Percentiles rank a stretch among this genome's conserved stretches.
These are phyloP conservation scores for Blastomyces parvus DNA, from an alignment of 2,329 filamentous ascomycete genomes.

Conservation along the genomic window DNA sequence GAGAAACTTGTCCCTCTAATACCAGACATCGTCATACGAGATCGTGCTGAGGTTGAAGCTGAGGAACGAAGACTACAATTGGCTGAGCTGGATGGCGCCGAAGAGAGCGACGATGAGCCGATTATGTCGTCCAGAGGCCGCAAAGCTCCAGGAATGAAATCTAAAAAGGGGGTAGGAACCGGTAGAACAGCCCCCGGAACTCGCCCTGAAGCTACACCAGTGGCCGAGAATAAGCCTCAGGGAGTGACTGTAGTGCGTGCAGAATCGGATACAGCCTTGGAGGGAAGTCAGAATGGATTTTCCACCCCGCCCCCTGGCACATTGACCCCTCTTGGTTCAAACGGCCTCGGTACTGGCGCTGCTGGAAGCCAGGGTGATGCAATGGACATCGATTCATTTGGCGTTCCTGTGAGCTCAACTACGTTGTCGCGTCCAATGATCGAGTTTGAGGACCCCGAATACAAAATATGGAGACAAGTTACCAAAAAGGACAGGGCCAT, in stretches of 20 bases:
- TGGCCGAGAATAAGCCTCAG: conserved; percentile 36
- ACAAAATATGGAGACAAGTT: conserved; percentile 97
- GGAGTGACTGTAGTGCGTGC: conserved; percentile 44
- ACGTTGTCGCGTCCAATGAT: conserved; percentile 61
- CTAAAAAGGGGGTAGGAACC: conserved; percentile 54
- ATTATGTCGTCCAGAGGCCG: conserved; percentile 96
- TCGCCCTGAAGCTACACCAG: conserved; percentile 68
- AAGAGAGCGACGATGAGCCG: conserved; percentile 93
- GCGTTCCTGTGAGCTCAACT: conserved; percentile 57
- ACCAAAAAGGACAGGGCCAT: conserved; percentile 91
- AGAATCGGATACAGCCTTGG: conserved; percentile 64
- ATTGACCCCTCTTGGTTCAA: conserved; percentile 62
- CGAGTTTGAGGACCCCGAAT: conserved; percentile 80
- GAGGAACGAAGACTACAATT: conserved; percentile 72
- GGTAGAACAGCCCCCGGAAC: conserved; percentile 60
- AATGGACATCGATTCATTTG: conserved; percentile 72
- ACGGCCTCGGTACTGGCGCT: conserved; percentile 53
- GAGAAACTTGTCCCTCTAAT: conserved; percentile 94
- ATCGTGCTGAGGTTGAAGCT: conserved; percentile 87
- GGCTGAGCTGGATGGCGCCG: conserved; percentile 69
- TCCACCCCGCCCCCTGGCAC: conserved; percentile 71
- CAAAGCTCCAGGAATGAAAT: conserved; percentile 71
- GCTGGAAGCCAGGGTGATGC: conserved; percentile 65
- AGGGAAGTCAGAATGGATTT: conserved; percentile 74
- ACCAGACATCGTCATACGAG: conserved; percentile 80